Evolutionary conservation across 2,329 filamentous ascomycete species (phyloP).

Genomic region (Neurospora crassa): DNA sequence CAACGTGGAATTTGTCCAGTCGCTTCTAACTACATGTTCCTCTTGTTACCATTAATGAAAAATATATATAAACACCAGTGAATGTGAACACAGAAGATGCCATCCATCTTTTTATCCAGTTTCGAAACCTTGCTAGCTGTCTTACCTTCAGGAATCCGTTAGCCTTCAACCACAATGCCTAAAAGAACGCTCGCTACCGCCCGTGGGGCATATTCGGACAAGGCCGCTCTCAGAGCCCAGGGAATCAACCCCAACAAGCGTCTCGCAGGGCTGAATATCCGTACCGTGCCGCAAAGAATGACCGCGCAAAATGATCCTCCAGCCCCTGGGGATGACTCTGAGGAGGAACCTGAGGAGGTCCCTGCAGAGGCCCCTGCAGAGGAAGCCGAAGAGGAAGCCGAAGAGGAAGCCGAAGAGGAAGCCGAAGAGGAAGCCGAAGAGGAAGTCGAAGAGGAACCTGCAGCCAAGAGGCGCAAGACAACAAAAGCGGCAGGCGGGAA

Average conservation of each 20-base stretch:
- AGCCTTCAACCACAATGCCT: neutral
- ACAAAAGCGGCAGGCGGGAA: neutral
- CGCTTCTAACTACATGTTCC: rapidly evolving
- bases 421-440: neutral
- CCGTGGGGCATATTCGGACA: neutral
- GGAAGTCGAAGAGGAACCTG: neutral
- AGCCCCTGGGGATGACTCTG: neutral
- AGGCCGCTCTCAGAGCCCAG: neutral
- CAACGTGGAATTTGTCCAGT: neutral
- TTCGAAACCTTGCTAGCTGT: neutral
- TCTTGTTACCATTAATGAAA: neutral
- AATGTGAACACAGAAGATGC: neutral
- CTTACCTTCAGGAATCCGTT: neutral
- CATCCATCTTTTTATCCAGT: neutral
- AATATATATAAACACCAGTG: neutral
- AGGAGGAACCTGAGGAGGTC: neutral
- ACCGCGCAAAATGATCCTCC: neutral
- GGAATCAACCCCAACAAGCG: neutral
- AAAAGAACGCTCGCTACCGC: neutral
- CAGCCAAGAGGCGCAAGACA: neutral
- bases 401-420: neutral
- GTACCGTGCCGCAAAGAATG: neutral
- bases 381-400: neutral
- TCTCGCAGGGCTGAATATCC: neutral
- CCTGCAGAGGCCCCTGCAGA: neutral